Base-by-base conservation (phyloP, 108 stramenopile genomes). In the Parietichytrium sp. region DNA sequence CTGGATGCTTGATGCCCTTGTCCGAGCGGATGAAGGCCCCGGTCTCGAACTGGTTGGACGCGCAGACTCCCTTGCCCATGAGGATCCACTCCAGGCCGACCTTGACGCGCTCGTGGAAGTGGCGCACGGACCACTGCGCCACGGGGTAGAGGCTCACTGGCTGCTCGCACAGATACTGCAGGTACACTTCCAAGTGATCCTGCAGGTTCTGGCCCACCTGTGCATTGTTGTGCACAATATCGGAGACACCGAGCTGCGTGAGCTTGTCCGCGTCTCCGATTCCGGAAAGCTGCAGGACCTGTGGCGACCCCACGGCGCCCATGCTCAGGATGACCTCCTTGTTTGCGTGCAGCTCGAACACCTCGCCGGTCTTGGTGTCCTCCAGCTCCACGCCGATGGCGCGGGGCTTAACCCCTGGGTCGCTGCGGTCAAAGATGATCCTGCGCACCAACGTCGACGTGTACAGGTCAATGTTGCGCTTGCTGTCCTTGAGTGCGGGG, bases 1-100 rank as follows among this genome's bases (percentile, higher is more conserved):
- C 86, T 12, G 87, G 86, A 61, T 88, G 81, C 18, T 45, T 81
- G 36, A 20, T 20, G 25, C 79, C 47, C 29, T 79, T 72, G 8
- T 81, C 52, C 31, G 86, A 82, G 47, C 86, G 81, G 52, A 88
- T 85, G 79, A 90, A 88, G 38, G 84, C 89, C 12, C 87, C 85
- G 51, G 84, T 79, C 61, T 90, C 89, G 52, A 84, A 90, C 12
- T 84, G 85, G 49, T 84, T 86, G 29, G 89, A 85, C 25, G 89
- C 85, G n/a, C 84, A 50, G 12, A 86, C 38, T 13, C 89, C 89
- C 2, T 25, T 80, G 50, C 87, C 82, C 12, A 48, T 54, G 29
- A 88, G 52, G 26, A 88, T 54, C 87, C 87, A 90, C 50, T 83
- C 55, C 7, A 81, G 10, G 20, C 81, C 81, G 12, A 49, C 48